phyloP scores from a whole-genome alignment of 148 eudicot species.

The Euryodendron excelsum region DNA sequence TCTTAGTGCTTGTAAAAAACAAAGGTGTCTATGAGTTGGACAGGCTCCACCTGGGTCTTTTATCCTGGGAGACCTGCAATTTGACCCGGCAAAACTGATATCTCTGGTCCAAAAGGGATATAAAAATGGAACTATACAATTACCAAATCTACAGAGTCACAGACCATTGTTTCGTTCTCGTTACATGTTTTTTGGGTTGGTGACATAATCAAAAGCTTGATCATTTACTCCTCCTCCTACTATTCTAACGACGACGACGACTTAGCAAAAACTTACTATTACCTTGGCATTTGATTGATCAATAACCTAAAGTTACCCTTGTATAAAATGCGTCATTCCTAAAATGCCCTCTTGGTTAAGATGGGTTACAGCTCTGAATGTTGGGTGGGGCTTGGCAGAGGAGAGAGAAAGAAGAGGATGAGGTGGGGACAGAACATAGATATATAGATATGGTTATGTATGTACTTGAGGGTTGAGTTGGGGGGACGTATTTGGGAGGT shows the following conservation, averaged over 20 bases:
- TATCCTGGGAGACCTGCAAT: constrained; percentile 11
- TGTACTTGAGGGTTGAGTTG: not conserved
- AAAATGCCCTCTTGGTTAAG: not conserved
- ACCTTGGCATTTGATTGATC: no score
- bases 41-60: not conserved
- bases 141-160: not conserved
- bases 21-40: constrained; percentile 2
- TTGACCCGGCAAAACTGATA: constrained; percentile 33
- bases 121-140: not conserved
- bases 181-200: constrained; percentile 12
- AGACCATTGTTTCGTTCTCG: constrained; percentile 11
- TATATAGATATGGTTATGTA: not conserved
- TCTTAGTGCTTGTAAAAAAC: constrained; percentile 17
- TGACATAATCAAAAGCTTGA: not conserved
- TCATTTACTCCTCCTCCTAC: not conserved
- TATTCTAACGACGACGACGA: no score
- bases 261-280: no score
- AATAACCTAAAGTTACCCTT: no score
- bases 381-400: not conserved
- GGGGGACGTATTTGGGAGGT: not conserved
- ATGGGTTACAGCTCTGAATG: not conserved
- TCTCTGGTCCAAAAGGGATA: constrained; percentile 8
- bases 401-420: not conserved
- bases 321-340: no score
- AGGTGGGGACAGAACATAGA: not conserved